phyloP scores from a whole-genome alignment of 2,329 filamentous ascomycete species.

The Fusarium algeriense region DNA sequence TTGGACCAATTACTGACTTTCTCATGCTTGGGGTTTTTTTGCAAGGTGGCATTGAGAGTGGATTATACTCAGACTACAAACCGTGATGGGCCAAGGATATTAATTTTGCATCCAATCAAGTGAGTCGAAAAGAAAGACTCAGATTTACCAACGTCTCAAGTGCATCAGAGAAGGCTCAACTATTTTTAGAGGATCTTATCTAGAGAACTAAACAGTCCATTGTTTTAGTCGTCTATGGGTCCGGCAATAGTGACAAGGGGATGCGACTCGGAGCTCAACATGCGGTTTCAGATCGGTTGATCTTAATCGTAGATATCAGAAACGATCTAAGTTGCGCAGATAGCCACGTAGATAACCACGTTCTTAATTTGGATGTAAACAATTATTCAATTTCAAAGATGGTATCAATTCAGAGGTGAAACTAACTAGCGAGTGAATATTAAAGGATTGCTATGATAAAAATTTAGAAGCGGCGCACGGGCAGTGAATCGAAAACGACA shows the following conservation, averaged over 20 bases:
- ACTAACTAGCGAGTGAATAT: constrained; percentile 1
- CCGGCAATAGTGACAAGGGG: not conserved
- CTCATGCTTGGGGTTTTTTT: not conserved
- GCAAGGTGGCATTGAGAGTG: not conserved
- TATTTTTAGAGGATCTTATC: not conserved
- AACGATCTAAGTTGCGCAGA: not conserved
- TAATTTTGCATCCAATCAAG: not conserved
- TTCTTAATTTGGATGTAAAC: not conserved
- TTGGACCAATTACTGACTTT: not conserved
- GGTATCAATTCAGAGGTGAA: not conserved
- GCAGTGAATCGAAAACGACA: not conserved
- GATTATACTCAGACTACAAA: not conserved
- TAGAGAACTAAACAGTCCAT: not conserved
- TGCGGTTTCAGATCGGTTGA: constrained; percentile 6
- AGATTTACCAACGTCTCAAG: not conserved
- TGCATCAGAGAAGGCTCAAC: not conserved
- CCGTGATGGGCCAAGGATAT: not conserved
- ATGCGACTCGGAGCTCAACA: not conserved
- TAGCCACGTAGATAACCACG: not conserved
- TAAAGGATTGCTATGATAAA: not conserved
- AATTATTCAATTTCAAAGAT: not conserved
- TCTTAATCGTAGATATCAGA: constrained; percentile 2
- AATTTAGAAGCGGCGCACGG: not conserved
- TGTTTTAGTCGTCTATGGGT: not conserved
- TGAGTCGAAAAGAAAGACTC: not conserved